A percentile compares a stretch with the other conserved stretches of the same genome.
Evolutionary conservation across 2,329 filamentous ascomycete genomes (phyloP).

Genomic region (Aureobasidium sp.): DNA sequence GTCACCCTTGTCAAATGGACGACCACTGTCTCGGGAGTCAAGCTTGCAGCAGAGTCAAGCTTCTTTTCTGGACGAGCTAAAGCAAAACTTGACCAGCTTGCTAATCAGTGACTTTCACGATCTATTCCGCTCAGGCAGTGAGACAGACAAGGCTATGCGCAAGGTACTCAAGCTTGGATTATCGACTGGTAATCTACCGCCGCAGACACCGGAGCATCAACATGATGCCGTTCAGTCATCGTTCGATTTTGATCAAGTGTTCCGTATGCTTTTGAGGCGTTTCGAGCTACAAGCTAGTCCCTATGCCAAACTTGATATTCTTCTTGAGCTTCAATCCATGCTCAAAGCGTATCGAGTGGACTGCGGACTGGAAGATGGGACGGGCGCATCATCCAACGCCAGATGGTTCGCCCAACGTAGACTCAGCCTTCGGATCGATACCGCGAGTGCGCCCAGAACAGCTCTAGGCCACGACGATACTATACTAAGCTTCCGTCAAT

Average conservation of each 20-base stretch:
- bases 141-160: conserved; percentile 60
- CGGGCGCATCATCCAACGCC: background rate
- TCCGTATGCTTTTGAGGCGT: conserved; percentile 70
- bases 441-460: background rate
- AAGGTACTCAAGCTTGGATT: background rate
- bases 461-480: conserved; percentile 4
- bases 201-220: background rate
- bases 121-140: conserved; percentile 80
- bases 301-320: conserved; percentile 71
- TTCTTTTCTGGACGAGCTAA: conserved; percentile 66
- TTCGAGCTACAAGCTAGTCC: conserved; percentile 89
- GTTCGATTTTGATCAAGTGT: conserved; percentile 63
- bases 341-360: conserved; percentile 15
- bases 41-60: conserved; percentile 7
- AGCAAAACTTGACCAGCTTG: conserved; percentile 73
- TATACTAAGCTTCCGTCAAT: conserved; percentile 24
- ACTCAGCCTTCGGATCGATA: conserved; percentile 11
- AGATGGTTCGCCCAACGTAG: background rate
- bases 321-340: conserved; percentile 76
- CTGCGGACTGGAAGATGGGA: background rate
- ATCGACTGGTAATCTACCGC: background rate
- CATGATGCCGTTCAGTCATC: background rate
- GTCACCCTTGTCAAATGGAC: conserved; percentile 13
- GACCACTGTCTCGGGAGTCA: conserved; percentile 14
- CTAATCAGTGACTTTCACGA: conserved; percentile 84